Evolutionary conservation across 2,329 filamentous ascomycete genomes (phyloP), one percentile per base, ranked within the genome.

Genomic region (Arachnomyces sp.): DNA sequence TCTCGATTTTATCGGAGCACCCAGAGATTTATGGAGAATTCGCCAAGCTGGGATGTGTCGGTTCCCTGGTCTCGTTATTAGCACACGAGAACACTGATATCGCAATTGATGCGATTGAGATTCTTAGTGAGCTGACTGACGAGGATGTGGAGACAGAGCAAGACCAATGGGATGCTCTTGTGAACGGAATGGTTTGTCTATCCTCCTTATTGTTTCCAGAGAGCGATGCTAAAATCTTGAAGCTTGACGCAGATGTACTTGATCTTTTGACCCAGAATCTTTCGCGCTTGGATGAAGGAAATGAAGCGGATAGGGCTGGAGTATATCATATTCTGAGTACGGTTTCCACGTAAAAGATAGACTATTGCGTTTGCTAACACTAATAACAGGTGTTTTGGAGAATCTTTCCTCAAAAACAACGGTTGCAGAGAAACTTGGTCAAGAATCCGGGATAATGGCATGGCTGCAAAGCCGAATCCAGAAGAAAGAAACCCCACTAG

Each of bases 81-180:
- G 83, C 90, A 12, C 92, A 98, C 60, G 92, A 98, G 54, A 98
- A 98, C 60, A 90, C 89, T 1, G 92, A 98, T 56, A 93, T 98
- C 49, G 88, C 92, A 8, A 94, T 96, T 52, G 86, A 84, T 47
- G 86, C 84, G 1, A 81, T 95, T 36, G 85, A 96, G 66, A 85
- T 95, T 34, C 78, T 98, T 37, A 82, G 79, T 41, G 92, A 98
- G 66, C 69, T 96, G 50, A 93, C 87, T 11, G 92, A 96, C 53
- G 89, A 98, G 58, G 90, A 96, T 56, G 86, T 95, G 2, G 74
- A 81, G 31, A 86, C 85, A 2, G 79, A 83, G 44, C 81, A 88
- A 52, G 78, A 78, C 40, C 80, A 95, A 53, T 95, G 89, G 87
- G 78, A 84, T 45, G 71, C 66, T 1, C 66, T 98, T 7, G 86